These are phyloP conservation scores for Arthrobotrys iridis DNA, from an alignment of 2,329 filamentous ascomycete genomes.

Conservation along the genomic window DNA sequence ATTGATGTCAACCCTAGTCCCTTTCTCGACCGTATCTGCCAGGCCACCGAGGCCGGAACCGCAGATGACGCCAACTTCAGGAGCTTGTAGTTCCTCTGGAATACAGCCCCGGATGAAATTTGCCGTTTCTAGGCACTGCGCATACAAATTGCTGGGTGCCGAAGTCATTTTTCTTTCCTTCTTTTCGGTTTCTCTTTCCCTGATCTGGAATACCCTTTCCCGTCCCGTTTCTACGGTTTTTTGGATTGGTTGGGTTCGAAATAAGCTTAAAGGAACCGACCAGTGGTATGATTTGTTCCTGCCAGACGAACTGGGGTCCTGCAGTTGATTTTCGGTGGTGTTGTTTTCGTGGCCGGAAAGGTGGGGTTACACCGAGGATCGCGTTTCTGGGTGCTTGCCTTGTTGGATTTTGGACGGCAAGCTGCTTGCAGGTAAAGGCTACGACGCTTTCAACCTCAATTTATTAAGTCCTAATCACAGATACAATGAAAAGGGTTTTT, in stretches of 20 bases:
- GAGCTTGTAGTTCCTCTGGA: conserved; percentile 66
- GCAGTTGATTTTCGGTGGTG: background rate
- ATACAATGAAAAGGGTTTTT: background rate
- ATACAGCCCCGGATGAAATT: conserved; percentile 65
- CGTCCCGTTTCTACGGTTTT: background rate
- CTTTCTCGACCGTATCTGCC: conserved; percentile 67
- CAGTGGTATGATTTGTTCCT: conserved; percentile 29
- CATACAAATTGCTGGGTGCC: conserved; percentile 59
- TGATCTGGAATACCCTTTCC: background rate
- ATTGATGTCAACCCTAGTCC: conserved; percentile 66
- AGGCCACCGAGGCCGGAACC: conserved; percentile 73
- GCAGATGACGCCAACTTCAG: conserved; percentile 72
- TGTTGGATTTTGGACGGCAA: conserved; percentile 24
- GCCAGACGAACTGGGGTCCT: background rate
- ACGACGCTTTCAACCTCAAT: background rate
- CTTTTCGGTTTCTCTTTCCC: background rate
- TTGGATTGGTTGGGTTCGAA: conserved; percentile 21
- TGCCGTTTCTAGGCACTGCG: conserved; percentile 65
- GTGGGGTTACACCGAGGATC: conserved; percentile 33
- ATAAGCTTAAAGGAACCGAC: conserved; percentile 49
- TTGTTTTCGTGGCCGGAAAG: conserved; percentile 15
- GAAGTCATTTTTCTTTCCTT: conserved; percentile 39
- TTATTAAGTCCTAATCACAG: no score
- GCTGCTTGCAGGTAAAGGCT: conserved; percentile 8
- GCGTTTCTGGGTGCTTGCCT: background rate